Conservation (phyloP, 2,329 filamentous ascomycete genomes). For the Phialophora tarda region DNA sequence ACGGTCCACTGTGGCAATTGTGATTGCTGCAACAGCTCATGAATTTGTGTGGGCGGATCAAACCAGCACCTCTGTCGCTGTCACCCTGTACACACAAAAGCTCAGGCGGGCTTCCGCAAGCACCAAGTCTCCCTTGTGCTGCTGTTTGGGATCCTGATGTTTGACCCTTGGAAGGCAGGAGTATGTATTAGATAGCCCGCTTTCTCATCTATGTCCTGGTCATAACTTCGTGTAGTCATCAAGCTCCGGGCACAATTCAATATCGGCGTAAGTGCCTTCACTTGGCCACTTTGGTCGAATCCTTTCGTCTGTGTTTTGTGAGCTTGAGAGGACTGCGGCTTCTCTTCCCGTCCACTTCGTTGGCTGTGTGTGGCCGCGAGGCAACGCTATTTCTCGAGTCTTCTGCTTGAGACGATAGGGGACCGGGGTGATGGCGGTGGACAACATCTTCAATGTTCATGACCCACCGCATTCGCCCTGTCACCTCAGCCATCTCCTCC, state of each 20-base stretch:
- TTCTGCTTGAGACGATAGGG: not conserved
- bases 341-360: slow-evolving; percentile 23
- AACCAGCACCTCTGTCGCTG: not conserved
- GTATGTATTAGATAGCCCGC: slow-evolving; percentile 18
- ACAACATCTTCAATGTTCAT: slow-evolving; percentile 50
- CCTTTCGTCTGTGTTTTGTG: slow-evolving; percentile 36
- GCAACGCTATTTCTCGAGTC: slow-evolving; percentile 5
- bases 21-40: not conserved
- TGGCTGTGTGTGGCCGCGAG: slow-evolving; percentile 7
- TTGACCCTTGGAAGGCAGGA: not conserved
- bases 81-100: not conserved
- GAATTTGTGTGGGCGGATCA: not conserved
- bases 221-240: slow-evolving; percentile 36
- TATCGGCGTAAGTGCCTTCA: slow-evolving; percentile 18
- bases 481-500: slow-evolving; percentile 49
- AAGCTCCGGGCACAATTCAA: slow-evolving; percentile 3
- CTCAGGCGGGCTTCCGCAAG: not conserved
- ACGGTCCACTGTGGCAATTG: not conserved
- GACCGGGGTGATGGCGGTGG: slow-evolving; percentile 26
- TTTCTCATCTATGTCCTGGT: slow-evolving; percentile 18
- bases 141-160: not conserved
- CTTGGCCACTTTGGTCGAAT: slow-evolving; percentile 34
- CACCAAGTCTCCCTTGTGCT: not conserved
- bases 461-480: slow-evolving; percentile 56
- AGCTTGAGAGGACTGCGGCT: slow-evolving; percentile 34